Evolutionary conservation across 805 yeast genomes (phyloP), one percentile per base, ranked within the genome.

Genomic region (Saturnispora kantuleensis): DNA sequence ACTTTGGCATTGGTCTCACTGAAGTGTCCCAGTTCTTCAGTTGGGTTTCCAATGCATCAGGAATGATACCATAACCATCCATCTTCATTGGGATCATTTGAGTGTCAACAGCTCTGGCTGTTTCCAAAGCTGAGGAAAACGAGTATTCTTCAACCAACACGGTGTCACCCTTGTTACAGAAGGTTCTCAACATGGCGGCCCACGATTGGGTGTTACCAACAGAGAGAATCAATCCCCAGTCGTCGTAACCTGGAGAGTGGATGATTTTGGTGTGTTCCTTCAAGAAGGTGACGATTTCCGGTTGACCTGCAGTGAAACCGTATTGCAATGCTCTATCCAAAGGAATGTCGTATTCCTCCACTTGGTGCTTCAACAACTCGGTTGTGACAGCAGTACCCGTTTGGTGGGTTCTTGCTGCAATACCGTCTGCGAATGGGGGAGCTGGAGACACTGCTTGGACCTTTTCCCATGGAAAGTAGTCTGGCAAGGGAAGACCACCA

Each of bases 191-290:
- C 31, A 80, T 72, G 9, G 95, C 79, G 56, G 89, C 97, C 94
- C 96, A 86, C 4, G 87, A 75, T 65, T 85, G 87, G 29, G 97
- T 90, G 73, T 88, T 90, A 55, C 98, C 98, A 29, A 81, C 74
- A 38, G 88, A 73, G 51, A 78, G 63, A 40, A 85, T 65, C 34
- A 77, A 62, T 53, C 75, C 83, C 96, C 97, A 90, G 59, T 84
- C 81, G 21, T 69, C 62, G 64, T 79, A 77, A 35, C 71, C 73
- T 21, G 73, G 60, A 35, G 66, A 53, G 59, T 76, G 80, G 49
- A 76, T 65, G 13, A 68, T 43, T 47, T 73, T 64, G 39, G 86
- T 83, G 70, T 93, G 98, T 52, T 83, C 87, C 56, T 65, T 79
- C 54, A 90, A 59, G 64, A 83, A 90, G 2, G 68, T 58, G 38